Conservation (phyloP, 2,329 filamentous ascomycete genomes). For the Fusarium burgessii region DNA sequence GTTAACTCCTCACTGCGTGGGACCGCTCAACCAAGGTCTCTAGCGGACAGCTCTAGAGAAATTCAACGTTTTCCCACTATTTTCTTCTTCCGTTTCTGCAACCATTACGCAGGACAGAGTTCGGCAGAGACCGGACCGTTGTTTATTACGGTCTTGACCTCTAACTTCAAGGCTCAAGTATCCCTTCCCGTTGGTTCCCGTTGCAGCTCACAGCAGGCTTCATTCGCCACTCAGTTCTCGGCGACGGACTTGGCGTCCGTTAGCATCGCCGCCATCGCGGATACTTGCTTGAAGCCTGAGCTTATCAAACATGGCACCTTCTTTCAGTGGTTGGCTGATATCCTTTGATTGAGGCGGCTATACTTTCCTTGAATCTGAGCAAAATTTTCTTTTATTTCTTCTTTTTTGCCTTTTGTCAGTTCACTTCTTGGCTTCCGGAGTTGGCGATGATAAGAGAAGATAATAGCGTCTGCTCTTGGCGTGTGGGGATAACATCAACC, state of each 20-base stretch:
- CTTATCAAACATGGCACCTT: slow-evolving; percentile 25
- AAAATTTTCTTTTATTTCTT: background rate
- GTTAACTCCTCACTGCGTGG: background rate
- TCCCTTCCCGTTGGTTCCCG: slow-evolving; percentile 35
- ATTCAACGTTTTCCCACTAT: slow-evolving; percentile 12
- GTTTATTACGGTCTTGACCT: slow-evolving; percentile 8
- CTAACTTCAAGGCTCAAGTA: slow-evolving; percentile 1
- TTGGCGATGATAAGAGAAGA: slow-evolving; percentile 14
- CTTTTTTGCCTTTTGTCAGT: background rate
- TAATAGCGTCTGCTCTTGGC: slow-evolving; percentile 1
- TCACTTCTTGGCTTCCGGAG: slow-evolving; percentile 17
- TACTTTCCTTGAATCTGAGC: slow-evolving; percentile 12
- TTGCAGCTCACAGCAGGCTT: slow-evolving; percentile 9
- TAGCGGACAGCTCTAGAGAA: background rate
- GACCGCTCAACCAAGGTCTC: background rate
- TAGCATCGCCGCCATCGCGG: slow-evolving; percentile 19
- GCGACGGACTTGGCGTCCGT: slow-evolving; percentile 27
- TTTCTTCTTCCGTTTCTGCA: slow-evolving; percentile 18
- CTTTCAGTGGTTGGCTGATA: slow-evolving; percentile 22
- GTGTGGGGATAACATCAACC: slow-evolving; percentile 20
- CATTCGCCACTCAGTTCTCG: slow-evolving; percentile 33
- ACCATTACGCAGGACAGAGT: slow-evolving; percentile 22
- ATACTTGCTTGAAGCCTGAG: slow-evolving; percentile 22
- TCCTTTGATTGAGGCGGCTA: slow-evolving; percentile 9
- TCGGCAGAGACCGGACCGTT: slow-evolving; percentile 34